Conservation (phyloP, 371 early-diverging fungal genomes). For the Batkoa obscura region DNA sequence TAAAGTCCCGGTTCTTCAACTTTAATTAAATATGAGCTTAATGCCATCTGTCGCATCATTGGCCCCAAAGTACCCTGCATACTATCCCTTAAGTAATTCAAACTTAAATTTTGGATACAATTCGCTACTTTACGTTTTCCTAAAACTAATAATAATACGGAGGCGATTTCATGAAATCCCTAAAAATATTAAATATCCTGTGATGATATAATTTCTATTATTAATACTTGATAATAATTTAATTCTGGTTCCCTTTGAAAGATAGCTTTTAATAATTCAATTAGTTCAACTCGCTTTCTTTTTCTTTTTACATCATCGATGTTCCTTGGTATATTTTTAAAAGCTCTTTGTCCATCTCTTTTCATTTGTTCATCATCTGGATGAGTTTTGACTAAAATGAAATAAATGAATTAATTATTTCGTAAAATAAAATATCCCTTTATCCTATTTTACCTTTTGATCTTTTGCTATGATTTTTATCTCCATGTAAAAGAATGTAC, state of each 20-base stretch:
- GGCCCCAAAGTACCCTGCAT: background rate
- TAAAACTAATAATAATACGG: background rate
- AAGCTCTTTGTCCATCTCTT: background rate
- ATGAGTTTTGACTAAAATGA: background rate
- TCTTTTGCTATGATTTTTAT: background rate
- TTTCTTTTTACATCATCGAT: background rate
- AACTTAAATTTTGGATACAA: background rate
- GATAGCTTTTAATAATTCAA: background rate
- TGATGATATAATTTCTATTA: background rate
- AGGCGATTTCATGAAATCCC: background rate
- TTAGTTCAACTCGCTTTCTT: background rate
- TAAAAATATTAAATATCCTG: no score
- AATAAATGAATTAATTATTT: background rate
- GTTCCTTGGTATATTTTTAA: background rate
- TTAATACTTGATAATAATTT: background rate
- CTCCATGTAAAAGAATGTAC: background rate
- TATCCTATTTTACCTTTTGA: background rate
- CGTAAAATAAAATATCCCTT: no score
- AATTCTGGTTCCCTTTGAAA: background rate
- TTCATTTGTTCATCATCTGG: background rate
- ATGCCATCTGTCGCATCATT: background rate
- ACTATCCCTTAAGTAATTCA: background rate
- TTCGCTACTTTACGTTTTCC: background rate
- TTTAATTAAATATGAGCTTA: background rate
- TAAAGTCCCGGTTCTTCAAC: background rate